Conservation (phyloP, 306 rosid genomes). For the Pterocarpus santalinus region DNA sequence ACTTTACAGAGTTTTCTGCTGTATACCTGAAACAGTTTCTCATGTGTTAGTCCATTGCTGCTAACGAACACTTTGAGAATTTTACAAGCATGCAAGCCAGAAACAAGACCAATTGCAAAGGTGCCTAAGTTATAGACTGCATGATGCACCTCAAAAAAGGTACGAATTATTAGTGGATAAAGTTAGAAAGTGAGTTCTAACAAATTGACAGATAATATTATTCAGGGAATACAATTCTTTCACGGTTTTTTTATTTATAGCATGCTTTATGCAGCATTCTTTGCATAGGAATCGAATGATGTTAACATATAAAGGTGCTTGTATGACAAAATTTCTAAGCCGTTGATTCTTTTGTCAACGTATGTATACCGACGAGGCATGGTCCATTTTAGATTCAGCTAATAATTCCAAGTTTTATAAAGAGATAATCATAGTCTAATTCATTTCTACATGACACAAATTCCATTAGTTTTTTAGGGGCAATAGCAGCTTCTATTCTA, state of each 20-base stretch:
- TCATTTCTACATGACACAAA: neutral
- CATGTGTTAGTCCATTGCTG: conserved; percentile 6
- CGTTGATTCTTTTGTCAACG: neutral
- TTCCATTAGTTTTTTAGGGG: neutral
- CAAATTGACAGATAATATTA: too few relatives aligned
- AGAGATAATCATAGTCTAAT: neutral
- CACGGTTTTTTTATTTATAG: too few relatives aligned
- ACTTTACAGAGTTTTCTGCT: conserved; percentile 70
- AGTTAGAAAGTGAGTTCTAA: too few relatives aligned
- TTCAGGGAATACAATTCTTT: too few relatives aligned
- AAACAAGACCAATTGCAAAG: too few relatives aligned
- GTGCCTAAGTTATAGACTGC: too few relatives aligned
- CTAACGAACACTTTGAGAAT: neutral
- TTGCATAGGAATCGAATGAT: too few relatives aligned
- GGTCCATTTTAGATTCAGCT: conserved; percentile 17
- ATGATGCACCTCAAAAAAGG: too few relatives aligned
- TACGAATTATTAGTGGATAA: too few relatives aligned
- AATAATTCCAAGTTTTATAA: neutral
- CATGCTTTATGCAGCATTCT: too few relatives aligned
- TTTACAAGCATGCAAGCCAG: neutral
- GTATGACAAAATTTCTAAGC: neutral
- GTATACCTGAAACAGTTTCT: conserved; percentile 68
- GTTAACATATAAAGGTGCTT: too few relatives aligned
- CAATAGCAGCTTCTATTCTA: conserved; percentile 2
- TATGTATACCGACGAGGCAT: conserved; percentile 1